These are phyloP conservation scores for Melaleuca alternifolia DNA, from an alignment of 345 rosid genomes.

Conservation along the genomic window DNA sequence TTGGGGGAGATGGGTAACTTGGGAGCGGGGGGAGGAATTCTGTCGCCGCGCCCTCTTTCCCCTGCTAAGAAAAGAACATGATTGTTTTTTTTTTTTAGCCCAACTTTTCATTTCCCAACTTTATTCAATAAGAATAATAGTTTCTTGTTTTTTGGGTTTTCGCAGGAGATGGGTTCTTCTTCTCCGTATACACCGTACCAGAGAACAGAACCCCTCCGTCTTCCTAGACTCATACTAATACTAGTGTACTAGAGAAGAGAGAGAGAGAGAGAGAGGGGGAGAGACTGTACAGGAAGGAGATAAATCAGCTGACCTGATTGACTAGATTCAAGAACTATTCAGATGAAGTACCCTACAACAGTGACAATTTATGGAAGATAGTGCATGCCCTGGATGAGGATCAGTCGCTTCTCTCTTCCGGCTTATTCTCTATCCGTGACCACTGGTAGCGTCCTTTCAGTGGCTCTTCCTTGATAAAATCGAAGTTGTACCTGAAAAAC, in stretches of 20 bases:
- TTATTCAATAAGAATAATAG: not conserved
- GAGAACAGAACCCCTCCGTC: not conserved
- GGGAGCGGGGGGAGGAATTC: not conserved
- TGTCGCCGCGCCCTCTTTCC: not conserved
- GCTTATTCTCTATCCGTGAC: not conserved
- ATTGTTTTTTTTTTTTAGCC: not conserved
- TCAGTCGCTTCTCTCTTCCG: not conserved
- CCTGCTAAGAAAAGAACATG: not conserved
- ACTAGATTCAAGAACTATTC: not conserved
- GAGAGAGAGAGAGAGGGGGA: not conserved
- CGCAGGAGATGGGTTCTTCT: not conserved
- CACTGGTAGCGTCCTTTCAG: conserved; percentile 50
- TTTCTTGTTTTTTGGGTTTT: not conserved
- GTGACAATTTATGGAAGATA: not conserved
- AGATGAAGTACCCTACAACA: not conserved
- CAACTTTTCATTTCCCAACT: not conserved
- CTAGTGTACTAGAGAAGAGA: not conserved
- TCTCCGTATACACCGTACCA: not conserved
- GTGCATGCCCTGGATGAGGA: not conserved
- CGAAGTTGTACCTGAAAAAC: conserved; percentile 51
- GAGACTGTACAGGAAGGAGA: not conserved
- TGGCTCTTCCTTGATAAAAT: conserved; percentile 53
- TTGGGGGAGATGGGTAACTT: not conserved
- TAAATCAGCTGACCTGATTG: not conserved
- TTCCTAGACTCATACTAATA: not conserved